Percentiles rank a stretch among this genome's conserved stretches.
These are phyloP conservation scores for Aspergillus pseudonomiae DNA, from an alignment of 2,329 filamentous ascomycete genomes.

Conservation along the genomic window DNA sequence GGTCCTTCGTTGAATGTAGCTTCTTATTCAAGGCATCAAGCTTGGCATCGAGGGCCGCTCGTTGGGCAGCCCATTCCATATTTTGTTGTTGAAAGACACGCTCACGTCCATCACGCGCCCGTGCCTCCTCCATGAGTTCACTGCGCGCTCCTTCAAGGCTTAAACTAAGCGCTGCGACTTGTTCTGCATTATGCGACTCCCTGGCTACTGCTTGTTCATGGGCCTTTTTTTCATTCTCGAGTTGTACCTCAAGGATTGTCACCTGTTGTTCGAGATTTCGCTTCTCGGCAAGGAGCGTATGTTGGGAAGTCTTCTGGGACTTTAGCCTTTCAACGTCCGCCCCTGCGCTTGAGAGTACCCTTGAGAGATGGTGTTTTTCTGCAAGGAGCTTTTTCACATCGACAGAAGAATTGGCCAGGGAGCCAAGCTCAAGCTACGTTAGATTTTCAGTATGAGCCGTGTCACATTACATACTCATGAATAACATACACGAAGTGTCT, in stretches of 20 bases:
- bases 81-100: conserved; percentile 59
- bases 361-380: conserved; percentile 64
- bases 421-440: conserved; percentile 68
- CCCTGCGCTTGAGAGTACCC: conserved; percentile 61
- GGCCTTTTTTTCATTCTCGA: conserved; percentile 79
- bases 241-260: conserved; percentile 74
- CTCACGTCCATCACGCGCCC: conserved; percentile 51
- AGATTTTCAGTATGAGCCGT: conserved; percentile 22
- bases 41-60: conserved; percentile 69
- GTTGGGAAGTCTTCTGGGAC: conserved; percentile 62
- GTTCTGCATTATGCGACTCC: conserved; percentile 40
- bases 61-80: conserved; percentile 64
- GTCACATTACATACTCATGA: neutral
- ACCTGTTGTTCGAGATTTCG: conserved; percentile 77
- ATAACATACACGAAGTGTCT: conserved; percentile 56
- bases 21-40: conserved; percentile 71
- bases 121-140: conserved; percentile 55
- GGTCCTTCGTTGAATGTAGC: conserved; percentile 69
- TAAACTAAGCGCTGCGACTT: conserved; percentile 43
- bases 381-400: conserved; percentile 71
- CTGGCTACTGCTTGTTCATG: conserved; percentile 58
- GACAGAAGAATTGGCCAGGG: conserved; percentile 66
- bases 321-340: conserved; percentile 66
- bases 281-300: conserved; percentile 75
- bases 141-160: conserved; percentile 53